Base-by-base conservation (phyloP, 1,284 basidiomycete species). In the Ceratorhiza oryzae-sativae region DNA sequence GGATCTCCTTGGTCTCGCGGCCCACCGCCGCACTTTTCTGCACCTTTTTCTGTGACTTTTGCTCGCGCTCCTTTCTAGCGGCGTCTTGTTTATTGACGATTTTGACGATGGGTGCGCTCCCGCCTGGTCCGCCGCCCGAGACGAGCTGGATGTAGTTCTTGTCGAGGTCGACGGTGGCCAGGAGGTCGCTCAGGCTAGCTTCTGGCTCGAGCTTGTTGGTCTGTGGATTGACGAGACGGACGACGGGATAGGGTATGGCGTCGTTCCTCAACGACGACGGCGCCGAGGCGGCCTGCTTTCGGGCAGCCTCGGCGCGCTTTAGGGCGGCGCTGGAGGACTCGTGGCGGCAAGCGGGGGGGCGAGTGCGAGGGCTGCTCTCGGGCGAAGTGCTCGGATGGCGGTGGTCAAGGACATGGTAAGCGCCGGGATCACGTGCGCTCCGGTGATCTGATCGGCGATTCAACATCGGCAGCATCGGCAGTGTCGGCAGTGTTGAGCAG, bases 1-100 rank as follows among this genome's bases (percentile, higher is more conserved):
- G 90, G 3, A 92, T 82, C 81, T 93, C 90, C 81, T 93, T 93
- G 71, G 81, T 78, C 63, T 84, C 73, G 23, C 74, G 62, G 30
- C 76, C 73, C 13, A 68, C 71, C 6, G 56, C 61, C 1, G 12
- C 55, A 53, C 72, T 76, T 41, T 62, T 81, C 56, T 63, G 48
- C 39, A 60, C 61, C 65, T 77, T 80, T 72, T 80, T 80, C 46
- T 75, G 77, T 6, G 75, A 77, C 71, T 78, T 79, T 39, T 80
- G 76, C 65, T 80, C 79, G 63, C 77, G 77, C 73, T 80, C 82
- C 41, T 61, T 74, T 39, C 63, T 46, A 15, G 63, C 34, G 4
- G 67, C 72, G 25, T 74, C 72, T 27, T 71, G 81, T 79, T 4
- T 73, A 18, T 58, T 71, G 15, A 72, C 68, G 20, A 76, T 63